These are phyloP conservation scores for Aaosphaeria arxii DNA, from an alignment of 2,329 filamentous ascomycete genomes.

Conservation along the genomic window DNA sequence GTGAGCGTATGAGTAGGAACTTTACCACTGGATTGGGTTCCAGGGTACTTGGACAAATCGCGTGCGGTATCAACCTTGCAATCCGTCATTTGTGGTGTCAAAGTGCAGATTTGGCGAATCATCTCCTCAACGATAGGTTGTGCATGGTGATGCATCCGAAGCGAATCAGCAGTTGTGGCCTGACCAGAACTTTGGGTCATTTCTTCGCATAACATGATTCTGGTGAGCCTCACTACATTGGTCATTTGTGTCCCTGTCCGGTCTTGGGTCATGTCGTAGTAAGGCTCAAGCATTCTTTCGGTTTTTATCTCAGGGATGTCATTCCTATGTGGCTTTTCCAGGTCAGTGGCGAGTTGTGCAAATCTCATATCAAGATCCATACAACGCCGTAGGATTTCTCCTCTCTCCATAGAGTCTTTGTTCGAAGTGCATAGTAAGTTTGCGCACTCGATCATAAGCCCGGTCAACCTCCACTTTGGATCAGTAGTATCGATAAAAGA, in stretches of 20 bases:
- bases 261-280: constrained; percentile 27
- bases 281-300: background rate
- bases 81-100: constrained; percentile 29
- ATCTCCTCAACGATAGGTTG: constrained; percentile 15
- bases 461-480: constrained; percentile 30
- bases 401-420: constrained; percentile 10
- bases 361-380: constrained; percentile 21
- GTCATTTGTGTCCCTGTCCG: constrained; percentile 26
- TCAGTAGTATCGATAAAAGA: constrained; percentile 17
- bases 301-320: background rate
- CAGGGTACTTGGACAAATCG: constrained; percentile 8
- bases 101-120: constrained; percentile 29
- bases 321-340: constrained; percentile 1
- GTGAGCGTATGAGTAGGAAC: constrained; percentile 11
- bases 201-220: constrained; percentile 31
- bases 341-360: constrained; percentile 11
- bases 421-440: constrained; percentile 10
- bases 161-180: no score
- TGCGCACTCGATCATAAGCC: constrained; percentile 18
- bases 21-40: background rate
- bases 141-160: constrained; percentile 2
- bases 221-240: constrained; percentile 28
- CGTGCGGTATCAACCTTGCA: constrained; percentile 15
- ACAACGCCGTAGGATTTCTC: constrained; percentile 3
- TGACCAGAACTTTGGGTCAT: background rate